A percentile compares a stretch with the other conserved stretches of the same genome.
Conservation (phyloP, 163 green algal genomes). For the Scenedesmus sp. region DNA sequence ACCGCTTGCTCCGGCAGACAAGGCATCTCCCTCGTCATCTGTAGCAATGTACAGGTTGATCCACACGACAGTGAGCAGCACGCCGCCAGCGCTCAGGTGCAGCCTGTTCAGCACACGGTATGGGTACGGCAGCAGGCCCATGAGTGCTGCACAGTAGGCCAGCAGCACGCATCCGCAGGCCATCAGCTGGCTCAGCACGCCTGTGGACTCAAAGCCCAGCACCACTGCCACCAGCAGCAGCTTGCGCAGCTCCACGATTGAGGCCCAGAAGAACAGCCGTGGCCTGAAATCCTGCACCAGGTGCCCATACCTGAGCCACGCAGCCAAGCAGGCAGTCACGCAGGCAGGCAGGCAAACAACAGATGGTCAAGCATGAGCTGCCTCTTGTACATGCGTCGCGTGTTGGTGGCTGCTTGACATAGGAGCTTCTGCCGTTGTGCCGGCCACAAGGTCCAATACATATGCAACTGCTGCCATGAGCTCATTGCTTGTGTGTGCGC, state of each 20-base stretch:
- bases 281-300: slow-evolving; percentile 21
- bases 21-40: background rate
- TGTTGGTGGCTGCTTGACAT: background rate
- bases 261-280: slow-evolving; percentile 33
- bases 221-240: slow-evolving; percentile 22
- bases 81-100: background rate
- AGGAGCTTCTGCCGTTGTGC: background rate
- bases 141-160: background rate
- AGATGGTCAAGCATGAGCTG: too few relatives aligned
- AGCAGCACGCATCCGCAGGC: background rate
- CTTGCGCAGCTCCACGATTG: slow-evolving; percentile 15
- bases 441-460: too few relatives aligned
- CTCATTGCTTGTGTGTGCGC: background rate
- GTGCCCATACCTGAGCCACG: slow-evolving; percentile 2
- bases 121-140: slow-evolving; percentile 17
- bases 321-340: background rate
- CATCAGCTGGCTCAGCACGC: background rate
- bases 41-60: slow-evolving; percentile 9
- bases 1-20: background rate
- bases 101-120: slow-evolving; percentile 5
- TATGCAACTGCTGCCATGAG: too few relatives aligned
- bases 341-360: background rate
- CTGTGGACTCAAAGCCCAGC: background rate
- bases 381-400: background rate
- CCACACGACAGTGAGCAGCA: background rate